Conservation (phyloP, 1,284 basidiomycete species). For the Blastosporella zonata region DNA sequence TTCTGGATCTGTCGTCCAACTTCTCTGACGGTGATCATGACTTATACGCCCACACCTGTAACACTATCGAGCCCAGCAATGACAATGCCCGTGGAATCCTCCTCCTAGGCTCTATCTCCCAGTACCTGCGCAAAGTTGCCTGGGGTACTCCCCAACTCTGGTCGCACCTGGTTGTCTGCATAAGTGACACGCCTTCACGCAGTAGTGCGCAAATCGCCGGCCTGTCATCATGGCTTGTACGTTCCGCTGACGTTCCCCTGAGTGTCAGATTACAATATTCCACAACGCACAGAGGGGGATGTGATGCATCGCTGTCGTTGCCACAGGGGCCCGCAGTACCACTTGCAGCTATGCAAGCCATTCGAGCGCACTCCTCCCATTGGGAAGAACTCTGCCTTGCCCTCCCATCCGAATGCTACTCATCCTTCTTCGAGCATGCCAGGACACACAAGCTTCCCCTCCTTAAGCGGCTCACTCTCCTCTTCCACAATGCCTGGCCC, state of each 20-base stretch:
- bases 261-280: conserved; percentile 5
- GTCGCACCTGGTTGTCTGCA: conserved; percentile 6
- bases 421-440: not conserved
- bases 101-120: conserved; percentile 12
- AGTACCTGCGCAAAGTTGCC: conserved; percentile 6
- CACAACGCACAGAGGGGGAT: not conserved
- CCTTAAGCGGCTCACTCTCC: conserved; percentile 8
- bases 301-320: not conserved
- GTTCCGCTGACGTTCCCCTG: conserved; percentile 5
- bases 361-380: conserved; percentile 3
- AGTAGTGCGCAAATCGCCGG: conserved; percentile 1
- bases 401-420: conserved; percentile 3
- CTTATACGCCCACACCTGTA: not conserved
- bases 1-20: not conserved
- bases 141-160: conserved; percentile 12
- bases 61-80: not conserved
- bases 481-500: not conserved
- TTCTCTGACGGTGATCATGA: not conserved
- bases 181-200: conserved; percentile 1
- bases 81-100: not conserved
- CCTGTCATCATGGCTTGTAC: conserved; percentile 10
- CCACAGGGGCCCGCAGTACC: too few species aligned
- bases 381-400: conserved; percentile 13
- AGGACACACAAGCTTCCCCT: not conserved
- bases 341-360: conserved; percentile 6